Evolutionary conservation across 257 asterid genomes (phyloP).

Genomic region (Parsonsia alboflavescens): DNA sequence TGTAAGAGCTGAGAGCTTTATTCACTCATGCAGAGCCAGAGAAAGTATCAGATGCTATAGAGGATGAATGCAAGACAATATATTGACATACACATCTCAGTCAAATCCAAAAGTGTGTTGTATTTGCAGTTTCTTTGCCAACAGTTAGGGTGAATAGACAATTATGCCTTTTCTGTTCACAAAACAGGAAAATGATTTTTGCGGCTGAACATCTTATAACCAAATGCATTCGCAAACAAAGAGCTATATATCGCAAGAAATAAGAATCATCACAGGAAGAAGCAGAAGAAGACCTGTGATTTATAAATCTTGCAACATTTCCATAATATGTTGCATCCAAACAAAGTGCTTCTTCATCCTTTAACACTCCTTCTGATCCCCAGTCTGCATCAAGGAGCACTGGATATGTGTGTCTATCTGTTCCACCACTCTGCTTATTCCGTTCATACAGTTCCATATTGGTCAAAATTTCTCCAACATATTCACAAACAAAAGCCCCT

Average conservation of each 20-base stretch:
- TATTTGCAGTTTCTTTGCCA: conserved; percentile 4
- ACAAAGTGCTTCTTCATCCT: conserved; percentile 49
- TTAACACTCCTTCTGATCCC: conserved; percentile 38
- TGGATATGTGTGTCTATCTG: conserved; percentile 34
- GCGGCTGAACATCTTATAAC: not conserved
- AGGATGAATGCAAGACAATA: not conserved
- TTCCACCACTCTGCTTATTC: conserved; percentile 20
- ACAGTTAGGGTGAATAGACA: not conserved
- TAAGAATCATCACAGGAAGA: not conserved
- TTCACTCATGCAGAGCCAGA: not conserved
- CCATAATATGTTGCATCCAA: conserved; percentile 45
- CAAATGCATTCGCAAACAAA: not conserved
- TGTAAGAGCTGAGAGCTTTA: not conserved
- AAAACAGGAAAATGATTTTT: not conserved
- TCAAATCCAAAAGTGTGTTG: not conserved
- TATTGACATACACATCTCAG: not conserved
- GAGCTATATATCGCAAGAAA: not conserved
- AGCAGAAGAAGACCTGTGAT: conserved; percentile 31
- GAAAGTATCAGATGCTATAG: not conserved
- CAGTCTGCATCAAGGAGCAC: conserved; percentile 49
- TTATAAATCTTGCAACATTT: conserved; percentile 44
- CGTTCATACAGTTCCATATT: conserved; percentile 38
- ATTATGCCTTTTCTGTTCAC: not conserved
- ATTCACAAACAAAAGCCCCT: conserved; percentile 70
- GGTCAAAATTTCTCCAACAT: conserved; percentile 42